These are phyloP conservation scores for Crotalaria pallida DNA, from an alignment of 306 rosid genomes.

Conservation along the genomic window DNA sequence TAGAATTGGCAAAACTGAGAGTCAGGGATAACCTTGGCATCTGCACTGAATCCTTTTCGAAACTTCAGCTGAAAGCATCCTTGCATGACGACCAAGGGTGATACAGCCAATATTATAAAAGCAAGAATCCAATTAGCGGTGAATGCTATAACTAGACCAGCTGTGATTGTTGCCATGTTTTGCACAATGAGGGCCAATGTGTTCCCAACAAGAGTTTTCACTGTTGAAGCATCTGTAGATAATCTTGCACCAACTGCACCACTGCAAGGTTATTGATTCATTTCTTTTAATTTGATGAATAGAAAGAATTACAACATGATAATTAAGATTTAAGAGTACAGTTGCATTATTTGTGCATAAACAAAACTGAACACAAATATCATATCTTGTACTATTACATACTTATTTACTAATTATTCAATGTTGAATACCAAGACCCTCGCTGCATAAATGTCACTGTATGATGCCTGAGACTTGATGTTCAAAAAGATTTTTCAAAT, in stretches of 20 bases:
- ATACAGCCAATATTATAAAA: conserved; percentile 42
- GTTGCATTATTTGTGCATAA: no score
- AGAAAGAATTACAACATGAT: not conserved
- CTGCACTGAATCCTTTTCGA: conserved; percentile 70
- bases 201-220: conserved; percentile 78
- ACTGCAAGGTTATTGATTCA: conserved; percentile 28
- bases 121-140: conserved; percentile 83
- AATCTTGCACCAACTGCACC: conserved; percentile 88
- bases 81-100: conserved; percentile 59
- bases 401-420: no score
- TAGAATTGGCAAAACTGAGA: not conserved
- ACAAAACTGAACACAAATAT: no score
- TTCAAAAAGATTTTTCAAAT: no score
- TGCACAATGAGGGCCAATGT: conserved; percentile 63
- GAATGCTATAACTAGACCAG: conserved; percentile 68
- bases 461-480: no score
- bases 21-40: conserved; percentile 63
- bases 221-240: conserved; percentile 73
- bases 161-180: conserved; percentile 50
- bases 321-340: no score
- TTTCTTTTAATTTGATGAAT: not conserved
- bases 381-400: no score
- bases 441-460: no score
- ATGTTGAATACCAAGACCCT: no score
- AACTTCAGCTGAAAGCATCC: conserved; percentile 54